Evolutionary conservation across 768 basidiomycete species (phyloP).

Genomic region (Suillus brevipes): DNA sequence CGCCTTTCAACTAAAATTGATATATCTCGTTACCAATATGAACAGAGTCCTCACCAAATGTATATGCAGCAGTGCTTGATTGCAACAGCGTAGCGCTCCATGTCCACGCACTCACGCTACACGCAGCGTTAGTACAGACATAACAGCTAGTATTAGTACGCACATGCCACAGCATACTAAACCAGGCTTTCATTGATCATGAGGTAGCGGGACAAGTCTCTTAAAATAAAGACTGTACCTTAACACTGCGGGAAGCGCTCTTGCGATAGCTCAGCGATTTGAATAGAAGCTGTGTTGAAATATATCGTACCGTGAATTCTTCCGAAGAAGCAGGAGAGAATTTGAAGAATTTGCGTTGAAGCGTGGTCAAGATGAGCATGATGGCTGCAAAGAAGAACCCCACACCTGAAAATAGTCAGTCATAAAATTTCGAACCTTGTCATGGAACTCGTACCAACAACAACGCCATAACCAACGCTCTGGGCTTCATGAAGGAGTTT

Average conservation of each 20-base stretch:
- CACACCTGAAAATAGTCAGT: conserved; percentile 34
- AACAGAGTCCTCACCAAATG: conserved; percentile 33
- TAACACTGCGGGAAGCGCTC: conserved; percentile 49
- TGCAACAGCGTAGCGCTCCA: conserved; percentile 59
- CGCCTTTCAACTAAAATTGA: conserved; percentile 27
- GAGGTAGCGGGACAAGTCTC: not conserved
- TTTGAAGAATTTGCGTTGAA: conserved; percentile 48
- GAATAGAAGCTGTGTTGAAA: not conserved
- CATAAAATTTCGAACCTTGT: not conserved
- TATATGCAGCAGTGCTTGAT: conserved; percentile 52
- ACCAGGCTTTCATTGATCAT: conserved; percentile 38
- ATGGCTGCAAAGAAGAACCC: conserved; percentile 52
- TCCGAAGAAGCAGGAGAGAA: conserved; percentile 48
- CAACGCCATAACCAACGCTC: conserved; percentile 51
- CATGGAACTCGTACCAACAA: conserved; percentile 37
- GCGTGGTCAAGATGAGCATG: conserved; percentile 45
- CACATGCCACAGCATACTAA: conserved; percentile 52
- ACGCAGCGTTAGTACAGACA: not conserved
- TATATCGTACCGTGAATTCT: conserved; percentile 43
- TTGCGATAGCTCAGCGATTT: conserved; percentile 14
- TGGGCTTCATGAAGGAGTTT: conserved; percentile 30
- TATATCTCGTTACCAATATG: not conserved
- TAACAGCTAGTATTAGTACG: conserved; percentile 10
- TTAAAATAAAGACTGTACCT: conserved; percentile 27
- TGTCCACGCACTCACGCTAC: conserved; percentile 54